phyloP scores from a whole-genome alignment of 2,329 filamentous ascomycete genomes.

The Colletotrichum sp. region DNA sequence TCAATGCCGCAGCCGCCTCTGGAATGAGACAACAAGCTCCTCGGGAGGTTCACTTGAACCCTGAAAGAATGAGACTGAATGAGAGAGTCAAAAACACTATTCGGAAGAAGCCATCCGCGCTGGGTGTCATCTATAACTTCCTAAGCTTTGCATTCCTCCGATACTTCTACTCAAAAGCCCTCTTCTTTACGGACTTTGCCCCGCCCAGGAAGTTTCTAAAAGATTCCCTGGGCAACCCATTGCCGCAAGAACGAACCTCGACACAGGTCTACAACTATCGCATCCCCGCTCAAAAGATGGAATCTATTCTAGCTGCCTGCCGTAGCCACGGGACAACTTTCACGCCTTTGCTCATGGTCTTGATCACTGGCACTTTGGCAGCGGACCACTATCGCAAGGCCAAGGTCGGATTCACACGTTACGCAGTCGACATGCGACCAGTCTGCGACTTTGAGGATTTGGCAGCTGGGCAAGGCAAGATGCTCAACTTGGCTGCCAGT shows the following conservation, averaged over 20 bases:
- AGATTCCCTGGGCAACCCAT: background rate
- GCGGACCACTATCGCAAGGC: constrained; percentile 27
- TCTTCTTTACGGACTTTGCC: constrained; percentile 11
- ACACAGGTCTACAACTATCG: constrained; percentile 9
- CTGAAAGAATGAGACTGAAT: background rate
- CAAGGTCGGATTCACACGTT: constrained; percentile 18
- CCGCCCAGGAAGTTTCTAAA: background rate
- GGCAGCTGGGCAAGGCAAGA: background rate
- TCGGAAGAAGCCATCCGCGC: background rate
- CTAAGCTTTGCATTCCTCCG: constrained; percentile 5
- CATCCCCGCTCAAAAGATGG: background rate
- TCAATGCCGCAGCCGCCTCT: background rate
- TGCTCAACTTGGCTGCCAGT: constrained; percentile 11
- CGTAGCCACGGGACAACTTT: constrained; percentile 24
- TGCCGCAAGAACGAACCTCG: background rate
- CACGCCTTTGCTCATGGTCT: constrained; percentile 24
- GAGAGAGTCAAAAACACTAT: background rate
- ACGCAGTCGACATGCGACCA: constrained; percentile 43
- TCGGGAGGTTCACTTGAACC: background rate
- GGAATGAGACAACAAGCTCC: background rate
- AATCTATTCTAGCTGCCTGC: constrained; percentile 20
- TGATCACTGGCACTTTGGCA: constrained; percentile 18
- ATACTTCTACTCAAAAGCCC: constrained; percentile 11
- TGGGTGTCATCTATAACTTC: constrained; percentile 9
- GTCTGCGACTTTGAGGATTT: background rate